These are phyloP conservation scores for Xylaria sp. DNA, from an alignment of 2,329 filamentous ascomycete species.

Conservation along the genomic window DNA sequence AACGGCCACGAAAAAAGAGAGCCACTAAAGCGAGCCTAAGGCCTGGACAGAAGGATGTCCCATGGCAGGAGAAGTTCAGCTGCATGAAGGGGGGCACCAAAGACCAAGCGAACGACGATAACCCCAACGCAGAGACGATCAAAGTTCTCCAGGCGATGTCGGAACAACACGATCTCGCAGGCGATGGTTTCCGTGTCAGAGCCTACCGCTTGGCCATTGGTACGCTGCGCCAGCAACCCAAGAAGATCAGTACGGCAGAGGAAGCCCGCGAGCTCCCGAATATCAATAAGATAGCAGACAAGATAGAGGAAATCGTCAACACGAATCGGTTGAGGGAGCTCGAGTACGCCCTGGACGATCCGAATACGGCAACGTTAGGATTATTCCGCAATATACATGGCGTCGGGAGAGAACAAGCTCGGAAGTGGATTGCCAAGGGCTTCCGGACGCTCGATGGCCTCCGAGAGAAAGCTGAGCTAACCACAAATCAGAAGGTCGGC, in stretches of 20 bases:
- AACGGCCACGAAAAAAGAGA: conserved; percentile 27
- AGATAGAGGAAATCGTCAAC: conserved; percentile 85
- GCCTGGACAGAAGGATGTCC: conserved; percentile 33
- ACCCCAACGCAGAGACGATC: conserved; percentile 77
- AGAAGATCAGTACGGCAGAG: conserved; percentile 67
- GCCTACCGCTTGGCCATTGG: conserved; percentile 78
- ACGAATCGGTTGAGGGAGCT: conserved; percentile 74
- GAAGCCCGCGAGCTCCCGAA: conserved; percentile 69
- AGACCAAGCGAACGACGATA: conserved; percentile 47
- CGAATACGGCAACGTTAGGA: conserved; percentile 65
- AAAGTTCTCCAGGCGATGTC: conserved; percentile 77
- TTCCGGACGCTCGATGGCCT: conserved; percentile 76
- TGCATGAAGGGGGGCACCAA: conserved; percentile 57
- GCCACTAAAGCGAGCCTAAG: conserved; percentile 25
- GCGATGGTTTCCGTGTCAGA: conserved; percentile 74
- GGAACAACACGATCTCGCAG: conserved; percentile 72
- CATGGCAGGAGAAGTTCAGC: conserved; percentile 54
- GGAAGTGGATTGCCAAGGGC: conserved; percentile 76
- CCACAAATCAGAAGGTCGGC: conserved; percentile 71
- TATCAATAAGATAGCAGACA: conserved; percentile 75
- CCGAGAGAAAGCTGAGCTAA: conserved; percentile 61
- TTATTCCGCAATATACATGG: conserved; percentile 80
- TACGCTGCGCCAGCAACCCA: conserved; percentile 68
- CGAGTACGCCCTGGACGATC: conserved; percentile 69
- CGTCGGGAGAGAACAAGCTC: conserved; percentile 70